These are phyloP conservation scores for Russula olivacea DNA, from an alignment of 768 basidiomycete genomes.

Conservation along the genomic window DNA sequence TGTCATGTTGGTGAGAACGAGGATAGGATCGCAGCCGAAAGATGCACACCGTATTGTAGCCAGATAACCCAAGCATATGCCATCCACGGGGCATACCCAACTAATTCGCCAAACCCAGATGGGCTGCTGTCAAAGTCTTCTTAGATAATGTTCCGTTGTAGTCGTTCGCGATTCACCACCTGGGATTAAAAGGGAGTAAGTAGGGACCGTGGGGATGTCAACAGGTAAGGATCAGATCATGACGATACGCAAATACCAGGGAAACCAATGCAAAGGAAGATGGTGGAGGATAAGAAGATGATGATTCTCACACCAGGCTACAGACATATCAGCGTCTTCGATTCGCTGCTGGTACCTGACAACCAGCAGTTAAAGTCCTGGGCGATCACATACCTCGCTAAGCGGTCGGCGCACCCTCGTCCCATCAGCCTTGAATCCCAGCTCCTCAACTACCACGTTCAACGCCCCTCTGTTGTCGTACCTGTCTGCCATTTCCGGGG, in stretches of 20 bases:
- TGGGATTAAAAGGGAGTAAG: neutral
- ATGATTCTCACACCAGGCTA: conserved; percentile 10
- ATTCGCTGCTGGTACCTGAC: too few relatives aligned
- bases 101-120: neutral
- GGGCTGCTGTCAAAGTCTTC: neutral
- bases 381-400: conserved; percentile 48
- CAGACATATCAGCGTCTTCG: neutral
- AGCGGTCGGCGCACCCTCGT: conserved; percentile 57
- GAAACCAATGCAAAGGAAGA: conserved; percentile 4
- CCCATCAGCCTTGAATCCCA: conserved; percentile 72
- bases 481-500: too few relatives aligned
- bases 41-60: too few relatives aligned
- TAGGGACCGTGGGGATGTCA: neutral
- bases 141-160: neutral
- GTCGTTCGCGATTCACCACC: neutral
- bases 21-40: too few relatives aligned
- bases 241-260: conserved; percentile 9
- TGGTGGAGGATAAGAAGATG: neutral
- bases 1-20: too few relatives aligned
- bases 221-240: neutral
- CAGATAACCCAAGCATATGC: too few relatives aligned
- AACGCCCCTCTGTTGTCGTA: too few relatives aligned
- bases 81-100: too few relatives aligned
- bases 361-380: too few relatives aligned
- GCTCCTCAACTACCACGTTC: conserved; percentile 52